Conservation (phyloP, 495 filamentous ascomycete species). For the Penicillium paradoxum region DNA sequence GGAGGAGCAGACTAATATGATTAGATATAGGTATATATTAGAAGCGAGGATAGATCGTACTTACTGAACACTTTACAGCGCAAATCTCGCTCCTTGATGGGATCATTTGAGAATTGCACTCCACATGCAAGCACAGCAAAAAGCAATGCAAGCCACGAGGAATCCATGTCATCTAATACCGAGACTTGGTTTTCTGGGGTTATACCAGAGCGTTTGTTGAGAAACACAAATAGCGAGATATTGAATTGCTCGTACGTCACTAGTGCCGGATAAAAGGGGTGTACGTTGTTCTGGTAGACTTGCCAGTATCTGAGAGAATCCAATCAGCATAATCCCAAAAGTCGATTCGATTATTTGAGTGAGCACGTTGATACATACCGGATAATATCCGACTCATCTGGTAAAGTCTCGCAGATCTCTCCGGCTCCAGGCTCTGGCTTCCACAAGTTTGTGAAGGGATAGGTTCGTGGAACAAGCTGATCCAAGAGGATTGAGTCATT, state of each 20-base stretch:
- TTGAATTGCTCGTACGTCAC: constrained; percentile 17
- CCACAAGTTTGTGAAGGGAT: constrained; percentile 27
- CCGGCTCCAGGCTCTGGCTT: constrained; percentile 10
- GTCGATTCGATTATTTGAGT: not conserved
- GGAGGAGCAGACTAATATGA: constrained; percentile 40
- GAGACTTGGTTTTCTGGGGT: not conserved
- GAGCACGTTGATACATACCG: constrained; percentile 9
- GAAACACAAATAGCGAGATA: constrained; percentile 15
- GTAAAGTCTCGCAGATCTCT: constrained; percentile 22
- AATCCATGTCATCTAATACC: not conserved
- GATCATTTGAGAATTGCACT: constrained; percentile 63
- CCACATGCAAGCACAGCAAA: constrained; percentile 73
- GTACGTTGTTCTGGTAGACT: constrained; percentile 14
- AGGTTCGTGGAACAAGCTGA: constrained; percentile 20
- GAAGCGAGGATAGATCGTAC: not conserved
- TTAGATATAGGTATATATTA: not conserved
- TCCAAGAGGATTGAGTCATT: constrained; percentile 14
- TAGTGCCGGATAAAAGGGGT: constrained; percentile 23
- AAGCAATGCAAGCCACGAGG: constrained; percentile 30
- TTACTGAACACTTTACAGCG: constrained; percentile 48
- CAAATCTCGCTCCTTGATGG: constrained; percentile 47
- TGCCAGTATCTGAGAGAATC: constrained; percentile 21
- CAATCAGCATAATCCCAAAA: not conserved
- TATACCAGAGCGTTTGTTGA: constrained; percentile 10
- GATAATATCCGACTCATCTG: constrained; percentile 24